Percentiles rank a stretch among this genome's conserved stretches.
These are phyloP conservation scores for Nymphaea thermarum DNA, from an alignment of 164 flowering plant species.

Conservation along the genomic window DNA sequence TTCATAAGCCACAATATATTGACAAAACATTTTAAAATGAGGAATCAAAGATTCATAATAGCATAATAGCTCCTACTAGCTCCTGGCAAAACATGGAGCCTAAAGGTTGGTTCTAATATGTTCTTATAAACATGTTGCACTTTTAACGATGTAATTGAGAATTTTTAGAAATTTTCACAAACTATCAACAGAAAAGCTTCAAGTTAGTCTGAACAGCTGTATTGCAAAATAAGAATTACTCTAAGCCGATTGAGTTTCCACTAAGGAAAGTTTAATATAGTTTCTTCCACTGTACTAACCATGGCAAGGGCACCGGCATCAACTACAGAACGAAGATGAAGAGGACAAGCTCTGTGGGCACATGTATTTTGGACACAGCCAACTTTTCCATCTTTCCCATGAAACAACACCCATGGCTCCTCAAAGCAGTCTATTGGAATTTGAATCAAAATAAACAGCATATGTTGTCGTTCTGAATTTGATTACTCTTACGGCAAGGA, in stretches of 20 bases:
- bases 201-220: not conserved
- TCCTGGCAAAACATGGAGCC: no score
- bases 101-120: no score
- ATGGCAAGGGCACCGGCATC: constrained; percentile 97
- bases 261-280: not conserved
- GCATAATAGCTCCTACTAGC: no score
- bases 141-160: no score
- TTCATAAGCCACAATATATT: no score
- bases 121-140: no score
- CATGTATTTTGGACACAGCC: constrained; percentile 95
- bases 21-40: no score
- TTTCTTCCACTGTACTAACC: constrained; percentile 32
- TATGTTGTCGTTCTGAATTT: no score
- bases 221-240: not conserved
- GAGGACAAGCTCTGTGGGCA: constrained; percentile 98
- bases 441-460: constrained; percentile 20
- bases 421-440: constrained; percentile 93
- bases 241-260: not conserved
- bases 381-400: constrained; percentile 88
- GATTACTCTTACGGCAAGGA: no score
- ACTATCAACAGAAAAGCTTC: no score
- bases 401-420: constrained; percentile 87
- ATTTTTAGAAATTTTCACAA: no score
- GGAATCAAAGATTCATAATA: no score
- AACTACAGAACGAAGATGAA: constrained; percentile 81